Evolutionary conservation across 1,284 basidiomycete species (phyloP).

Genomic region (Clitocybe nebularis): DNA sequence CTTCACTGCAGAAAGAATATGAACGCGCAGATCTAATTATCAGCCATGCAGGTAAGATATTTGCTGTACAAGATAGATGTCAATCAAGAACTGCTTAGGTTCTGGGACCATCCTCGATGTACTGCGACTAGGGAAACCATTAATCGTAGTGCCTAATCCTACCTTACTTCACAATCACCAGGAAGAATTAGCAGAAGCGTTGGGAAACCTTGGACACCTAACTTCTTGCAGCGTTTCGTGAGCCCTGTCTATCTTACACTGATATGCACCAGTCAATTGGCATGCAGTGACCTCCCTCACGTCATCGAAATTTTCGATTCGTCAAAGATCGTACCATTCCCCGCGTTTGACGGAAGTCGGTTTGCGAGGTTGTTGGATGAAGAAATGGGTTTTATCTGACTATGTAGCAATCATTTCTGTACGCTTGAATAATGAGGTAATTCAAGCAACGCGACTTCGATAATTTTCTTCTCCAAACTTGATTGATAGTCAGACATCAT

Average conservation of each 20-base stretch:
- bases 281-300: slow-evolving; percentile 46
- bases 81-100: slow-evolving; percentile 44
- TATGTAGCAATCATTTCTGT: slow-evolving; percentile 8
- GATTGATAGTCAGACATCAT: slow-evolving; percentile 20
- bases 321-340: slow-evolving; percentile 52
- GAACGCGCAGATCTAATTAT: slow-evolving; percentile 74
- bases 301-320: slow-evolving; percentile 48
- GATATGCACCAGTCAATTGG: slow-evolving; percentile 13
- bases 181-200: slow-evolving; percentile 76
- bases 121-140: slow-evolving; percentile 65
- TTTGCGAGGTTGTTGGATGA: slow-evolving; percentile 68
- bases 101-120: slow-evolving; percentile 94
- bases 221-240: slow-evolving; percentile 58
- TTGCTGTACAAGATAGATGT: slow-evolving; percentile 2
- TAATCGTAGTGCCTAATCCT: slow-evolving; percentile 89
- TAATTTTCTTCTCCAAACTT: too few species aligned
- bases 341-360: slow-evolving; percentile 57
- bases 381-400: slow-evolving; percentile 62
- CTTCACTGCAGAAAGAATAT: slow-evolving; percentile 65
- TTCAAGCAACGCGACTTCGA: too few species aligned
- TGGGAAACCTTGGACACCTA: slow-evolving; percentile 63
- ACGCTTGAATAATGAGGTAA: too few species aligned
- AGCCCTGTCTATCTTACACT: slow-evolving; percentile 24
- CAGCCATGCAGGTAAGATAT: slow-evolving; percentile 82
- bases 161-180: slow-evolving; percentile 94